Percentiles rank a stretch among this genome's conserved stretches.
Evolutionary conservation across 805 yeast species (phyloP).

Genomic region (Candida ipomoeae): DNA sequence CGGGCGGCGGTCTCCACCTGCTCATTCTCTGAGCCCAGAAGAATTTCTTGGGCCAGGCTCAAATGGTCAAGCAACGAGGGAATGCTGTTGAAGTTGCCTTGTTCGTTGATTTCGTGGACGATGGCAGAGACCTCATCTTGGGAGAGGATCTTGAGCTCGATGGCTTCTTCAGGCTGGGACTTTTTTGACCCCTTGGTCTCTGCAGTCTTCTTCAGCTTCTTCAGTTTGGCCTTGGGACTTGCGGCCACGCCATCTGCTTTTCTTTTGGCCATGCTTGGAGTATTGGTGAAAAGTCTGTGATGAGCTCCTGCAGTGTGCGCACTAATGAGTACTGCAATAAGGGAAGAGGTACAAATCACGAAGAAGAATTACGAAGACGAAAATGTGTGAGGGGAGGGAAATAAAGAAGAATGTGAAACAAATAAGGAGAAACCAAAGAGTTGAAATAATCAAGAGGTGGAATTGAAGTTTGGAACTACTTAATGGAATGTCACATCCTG

Average conservation of each 20-base stretch:
- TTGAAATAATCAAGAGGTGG: too few relatives aligned
- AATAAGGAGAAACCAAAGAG: too few relatives aligned
- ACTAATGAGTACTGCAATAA: not conserved
- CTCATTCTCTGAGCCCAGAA: constrained; percentile 17
- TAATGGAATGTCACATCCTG: too few relatives aligned
- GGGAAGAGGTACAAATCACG: too few relatives aligned
- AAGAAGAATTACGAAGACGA: too few relatives aligned
- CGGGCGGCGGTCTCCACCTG: constrained; percentile 34
- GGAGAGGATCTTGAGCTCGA: constrained; percentile 13
- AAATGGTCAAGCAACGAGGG: constrained; percentile 43
- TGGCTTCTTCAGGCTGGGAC: constrained; percentile 1
- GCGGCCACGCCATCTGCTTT: constrained; percentile 7
- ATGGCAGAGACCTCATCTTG: constrained; percentile 21
- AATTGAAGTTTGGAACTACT: too few relatives aligned
- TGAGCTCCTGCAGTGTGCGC: constrained; percentile 9
- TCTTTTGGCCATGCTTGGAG: constrained; percentile 20
- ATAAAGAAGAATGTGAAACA: too few relatives aligned
- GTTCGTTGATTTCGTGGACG: constrained; percentile 31
- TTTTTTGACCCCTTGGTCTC: not conserved
- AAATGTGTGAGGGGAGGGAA: too few relatives aligned
- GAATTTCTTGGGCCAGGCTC: constrained; percentile 19
- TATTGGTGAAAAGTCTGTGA: constrained; percentile 4
- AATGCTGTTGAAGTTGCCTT: constrained; percentile 55
- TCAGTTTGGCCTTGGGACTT: constrained; percentile 7
- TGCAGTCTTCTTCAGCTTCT: not conserved